A percentile compares a stretch with the other conserved stretches of the same genome.
These are phyloP conservation scores for Hyaloscypha hepaticicola DNA, from an alignment of 495 filamentous ascomycete genomes.

Conservation along the genomic window DNA sequence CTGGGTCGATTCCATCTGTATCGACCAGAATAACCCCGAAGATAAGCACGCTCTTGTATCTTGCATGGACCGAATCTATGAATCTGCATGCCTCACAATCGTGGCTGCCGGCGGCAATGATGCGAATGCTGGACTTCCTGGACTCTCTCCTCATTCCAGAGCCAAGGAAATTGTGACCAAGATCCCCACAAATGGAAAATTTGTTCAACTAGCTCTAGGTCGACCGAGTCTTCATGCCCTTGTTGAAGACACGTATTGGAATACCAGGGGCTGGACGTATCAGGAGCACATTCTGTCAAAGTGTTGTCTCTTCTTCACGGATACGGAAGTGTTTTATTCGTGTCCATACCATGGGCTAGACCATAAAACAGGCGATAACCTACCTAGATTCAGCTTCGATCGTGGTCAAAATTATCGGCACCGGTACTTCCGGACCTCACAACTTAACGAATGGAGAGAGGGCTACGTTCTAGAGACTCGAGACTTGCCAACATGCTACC, in stretches of 20 bases:
- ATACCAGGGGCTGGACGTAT: neutral
- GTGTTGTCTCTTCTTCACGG: neutral
- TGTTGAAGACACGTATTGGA: neutral
- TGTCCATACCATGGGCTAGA: too few relatives aligned
- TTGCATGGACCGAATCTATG: neutral
- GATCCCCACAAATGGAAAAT: neutral
- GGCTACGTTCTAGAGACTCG: neutral
- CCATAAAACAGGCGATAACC: too few relatives aligned
- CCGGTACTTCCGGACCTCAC: neutral
- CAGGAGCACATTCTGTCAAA: conserved; percentile 2
- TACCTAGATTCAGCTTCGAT: too few relatives aligned
- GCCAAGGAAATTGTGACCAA: neutral
- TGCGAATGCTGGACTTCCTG: neutral
- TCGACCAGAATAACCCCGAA: neutral
- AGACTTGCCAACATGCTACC: neutral
- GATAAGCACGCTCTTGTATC: neutral
- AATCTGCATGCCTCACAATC: neutral
- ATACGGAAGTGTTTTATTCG: conserved; percentile 1
- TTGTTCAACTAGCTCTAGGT: neutral
- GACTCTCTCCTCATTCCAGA: neutral
- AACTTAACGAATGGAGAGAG: neutral
- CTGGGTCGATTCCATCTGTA: conserved; percentile 6
- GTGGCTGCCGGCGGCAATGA: neutral
- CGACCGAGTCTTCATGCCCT: neutral
- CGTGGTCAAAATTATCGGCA: too few relatives aligned